Conservation (phyloP, 257 asterid genomes). For the Jasminum sambac region DNA sequence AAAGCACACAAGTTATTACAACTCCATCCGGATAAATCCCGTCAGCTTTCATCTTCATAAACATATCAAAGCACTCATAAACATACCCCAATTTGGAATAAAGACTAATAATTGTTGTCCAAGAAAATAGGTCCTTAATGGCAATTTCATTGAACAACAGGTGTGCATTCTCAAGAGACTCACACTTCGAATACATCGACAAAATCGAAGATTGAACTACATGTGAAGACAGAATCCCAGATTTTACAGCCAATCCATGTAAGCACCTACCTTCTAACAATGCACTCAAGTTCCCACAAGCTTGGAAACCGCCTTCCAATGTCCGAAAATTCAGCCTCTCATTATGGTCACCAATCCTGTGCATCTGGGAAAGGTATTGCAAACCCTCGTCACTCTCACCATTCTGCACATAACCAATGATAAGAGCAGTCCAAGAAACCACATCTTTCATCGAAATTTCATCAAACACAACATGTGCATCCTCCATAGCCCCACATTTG, state of each 20-base stretch:
- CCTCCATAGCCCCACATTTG: constrained; percentile 54
- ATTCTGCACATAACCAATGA: constrained; percentile 71
- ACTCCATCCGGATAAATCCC: constrained; percentile 65
- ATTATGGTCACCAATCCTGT: constrained; percentile 38
- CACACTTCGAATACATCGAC: constrained; percentile 73
- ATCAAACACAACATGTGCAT: constrained; percentile 59
- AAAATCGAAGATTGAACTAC: constrained; percentile 53
- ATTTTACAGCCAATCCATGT: constrained; percentile 61
- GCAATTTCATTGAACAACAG: constrained; percentile 54
- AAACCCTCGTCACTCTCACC: constrained; percentile 60
- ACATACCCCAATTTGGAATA: constrained; percentile 48
- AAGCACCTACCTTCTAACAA: constrained; percentile 65
- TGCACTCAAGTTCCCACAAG: constrained; percentile 66
- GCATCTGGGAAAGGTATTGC: constrained; percentile 64
- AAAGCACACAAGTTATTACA: constrained; percentile 58
- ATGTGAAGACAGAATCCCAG: constrained; percentile 42
- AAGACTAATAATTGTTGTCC: constrained; percentile 58
- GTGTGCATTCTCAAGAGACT: constrained; percentile 48
- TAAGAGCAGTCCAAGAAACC: constrained; percentile 78
- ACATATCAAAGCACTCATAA: constrained; percentile 41
- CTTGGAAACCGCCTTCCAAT: constrained; percentile 79
- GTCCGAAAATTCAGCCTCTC: constrained; percentile 68
- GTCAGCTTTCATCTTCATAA: constrained; percentile 48
- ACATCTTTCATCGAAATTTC: constrained; percentile 67
- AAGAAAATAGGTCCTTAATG: constrained; percentile 61